Evolutionary conservation across 345 rosid genomes (phyloP).

Genomic region (Noccaea bulbosa): DNA sequence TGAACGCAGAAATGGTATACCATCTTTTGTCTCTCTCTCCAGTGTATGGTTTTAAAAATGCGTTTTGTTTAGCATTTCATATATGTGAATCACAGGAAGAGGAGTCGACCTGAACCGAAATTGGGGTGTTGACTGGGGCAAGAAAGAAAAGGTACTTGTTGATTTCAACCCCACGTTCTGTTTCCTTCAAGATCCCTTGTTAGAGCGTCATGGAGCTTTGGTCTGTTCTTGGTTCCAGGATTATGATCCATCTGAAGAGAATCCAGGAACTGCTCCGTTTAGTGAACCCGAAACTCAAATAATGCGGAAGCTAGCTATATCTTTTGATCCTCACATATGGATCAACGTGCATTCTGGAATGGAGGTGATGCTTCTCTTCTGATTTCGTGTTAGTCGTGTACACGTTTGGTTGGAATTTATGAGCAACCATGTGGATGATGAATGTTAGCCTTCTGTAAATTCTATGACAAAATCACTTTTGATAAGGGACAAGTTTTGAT

Average conservation of each 20-base stretch:
- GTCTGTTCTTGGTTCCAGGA: constrained; percentile 55
- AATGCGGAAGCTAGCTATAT: constrained; percentile 85
- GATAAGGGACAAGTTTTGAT: constrained; percentile 23
- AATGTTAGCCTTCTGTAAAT: background rate
- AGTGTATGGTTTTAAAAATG: constrained; percentile 13
- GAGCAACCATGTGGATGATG: background rate
- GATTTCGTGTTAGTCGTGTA: background rate
- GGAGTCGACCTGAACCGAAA: constrained; percentile 98
- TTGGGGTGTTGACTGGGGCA: constrained; percentile 99
- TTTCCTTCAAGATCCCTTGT: background rate
- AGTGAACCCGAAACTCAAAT: constrained; percentile 97
- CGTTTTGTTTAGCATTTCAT: constrained; percentile 15
- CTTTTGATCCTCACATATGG: constrained; percentile 97
- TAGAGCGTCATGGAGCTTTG: background rate
- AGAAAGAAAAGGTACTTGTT: constrained; percentile 80
- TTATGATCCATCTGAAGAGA: constrained; percentile 96
- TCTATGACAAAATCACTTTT: constrained; percentile 5
- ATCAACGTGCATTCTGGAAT: constrained; percentile 97
- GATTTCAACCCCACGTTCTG: background rate
- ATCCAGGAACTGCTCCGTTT: constrained; percentile 91
- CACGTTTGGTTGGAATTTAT: background rate
- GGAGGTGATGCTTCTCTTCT: constrained; percentile 55
- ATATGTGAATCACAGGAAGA: constrained; percentile 60
- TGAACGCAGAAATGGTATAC: constrained; percentile 93
- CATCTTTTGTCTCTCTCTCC: constrained; percentile 26